A percentile compares a stretch with the other conserved stretches of the same genome.
Conservation (phyloP, 139 green algal species). For the Ettlia oleoabundans region DNA sequence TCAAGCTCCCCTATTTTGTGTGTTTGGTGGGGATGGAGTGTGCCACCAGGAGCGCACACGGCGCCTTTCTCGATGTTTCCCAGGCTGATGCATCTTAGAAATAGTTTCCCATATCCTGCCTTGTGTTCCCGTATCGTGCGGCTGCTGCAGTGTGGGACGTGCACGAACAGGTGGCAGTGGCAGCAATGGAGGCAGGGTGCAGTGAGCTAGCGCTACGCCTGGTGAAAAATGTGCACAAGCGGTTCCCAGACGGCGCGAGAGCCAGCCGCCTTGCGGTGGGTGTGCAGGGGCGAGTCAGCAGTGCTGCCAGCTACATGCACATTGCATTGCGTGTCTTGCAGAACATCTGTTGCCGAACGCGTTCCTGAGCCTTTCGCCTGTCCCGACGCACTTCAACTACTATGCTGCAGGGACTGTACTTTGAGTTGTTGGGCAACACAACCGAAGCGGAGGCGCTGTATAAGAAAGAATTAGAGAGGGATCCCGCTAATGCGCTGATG, state of each 20-base stretch:
- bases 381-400: neutral
- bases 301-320: neutral
- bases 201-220: constrained; percentile 60
- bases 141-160: constrained; percentile 85
- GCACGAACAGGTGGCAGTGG: constrained; percentile 82
- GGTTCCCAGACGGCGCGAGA: constrained; percentile 74
- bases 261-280: constrained; percentile 71
- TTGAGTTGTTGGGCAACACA: constrained; percentile 58
- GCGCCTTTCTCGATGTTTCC: too few species aligned
- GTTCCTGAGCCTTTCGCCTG: neutral
- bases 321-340: neutral
- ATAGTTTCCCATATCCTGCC: too few species aligned
- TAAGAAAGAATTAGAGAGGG: constrained; percentile 56
- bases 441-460: constrained; percentile 65
- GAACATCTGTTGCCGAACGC: too few species aligned
- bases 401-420: constrained; percentile 76
- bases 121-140: too few species aligned
- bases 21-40: too few species aligned
- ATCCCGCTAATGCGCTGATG: constrained; percentile 59
- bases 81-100: too few species aligned
- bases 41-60: too few species aligned
- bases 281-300: too few species aligned
- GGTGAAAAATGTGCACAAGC: constrained; percentile 60
- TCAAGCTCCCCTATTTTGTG: too few species aligned
- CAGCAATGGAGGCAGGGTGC: constrained; percentile 69